Percentiles rank a stretch among this genome's conserved stretches.
These are phyloP conservation scores for Hevea brasiliensis DNA, from an alignment of 345 rosid genomes.

Conservation along the genomic window DNA sequence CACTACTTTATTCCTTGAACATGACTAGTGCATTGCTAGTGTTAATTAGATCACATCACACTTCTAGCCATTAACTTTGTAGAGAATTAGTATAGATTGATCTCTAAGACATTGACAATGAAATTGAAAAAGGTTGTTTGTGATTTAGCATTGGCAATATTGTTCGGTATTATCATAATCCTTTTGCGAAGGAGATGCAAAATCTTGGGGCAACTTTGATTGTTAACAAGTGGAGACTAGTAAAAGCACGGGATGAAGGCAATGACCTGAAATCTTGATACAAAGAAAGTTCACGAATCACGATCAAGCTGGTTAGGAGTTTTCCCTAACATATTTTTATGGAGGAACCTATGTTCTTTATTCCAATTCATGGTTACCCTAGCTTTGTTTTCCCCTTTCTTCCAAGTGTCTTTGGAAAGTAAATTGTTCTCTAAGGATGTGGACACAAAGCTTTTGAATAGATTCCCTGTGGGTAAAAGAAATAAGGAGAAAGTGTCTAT, in stretches of 20 bases:
- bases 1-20: no score
- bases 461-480: no score
- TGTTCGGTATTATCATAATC: background rate
- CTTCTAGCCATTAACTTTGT: background rate
- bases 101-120: background rate
- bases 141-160: background rate
- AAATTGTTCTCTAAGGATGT: background rate
- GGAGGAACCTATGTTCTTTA: background rate
- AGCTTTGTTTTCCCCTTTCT: background rate
- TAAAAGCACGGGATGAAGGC: no score
- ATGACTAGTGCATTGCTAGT: no score
- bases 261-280: background rate
- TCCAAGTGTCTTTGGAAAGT: background rate
- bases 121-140: background rate
- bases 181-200: background rate
- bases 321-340: background rate
- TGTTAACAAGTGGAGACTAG: background rate
- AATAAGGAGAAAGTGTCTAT: no score
- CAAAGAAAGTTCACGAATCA: background rate
- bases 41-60: no score
- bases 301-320: background rate
- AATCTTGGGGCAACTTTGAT: background rate
- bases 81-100: background rate
- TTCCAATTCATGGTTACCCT: background rate
- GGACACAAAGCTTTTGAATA: background rate